Base-by-base conservation (phyloP, 257 asterid genomes). In the Salvia miltiorrhiza region DNA sequence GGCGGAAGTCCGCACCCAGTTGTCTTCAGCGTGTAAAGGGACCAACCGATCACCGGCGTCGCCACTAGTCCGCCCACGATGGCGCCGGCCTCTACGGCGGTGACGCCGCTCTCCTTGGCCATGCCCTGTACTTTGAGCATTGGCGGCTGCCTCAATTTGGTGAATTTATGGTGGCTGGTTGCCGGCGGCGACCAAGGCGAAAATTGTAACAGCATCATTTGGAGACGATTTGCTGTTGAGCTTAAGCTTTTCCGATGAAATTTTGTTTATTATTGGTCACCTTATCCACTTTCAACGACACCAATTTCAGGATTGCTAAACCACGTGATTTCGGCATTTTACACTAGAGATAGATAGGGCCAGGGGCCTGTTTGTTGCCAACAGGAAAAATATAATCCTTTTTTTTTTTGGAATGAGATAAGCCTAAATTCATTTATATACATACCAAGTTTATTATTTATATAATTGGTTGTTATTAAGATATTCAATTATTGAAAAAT, bases 1-100 rank as follows among this genome's bases (percentile, higher is more conserved):
- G 98, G 98, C 0, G 96, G 96, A 2, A 93, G 90, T 40, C 98
- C 97, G 77, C 98, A 93, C 10, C 96, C 93, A 13, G 96, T 93
- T 0, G 93, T 86, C 77, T 90, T 90, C 30, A 93, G 83, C 0
- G 97, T 90, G 90, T 83, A 90, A 3, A 93, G 95, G 7, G 96
- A 93, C 98, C 95, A 90, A 14, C 90, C 97, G 52, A 93, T 85
- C n/a, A 90, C 85, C 13, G 97, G 96, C 8, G 79, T 81, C 0
- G 97, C 75, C 20, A 91, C 72, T 20, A 87, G 67, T 73, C 97
- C 96, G 0, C 86, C 88, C 24, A 39, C 77, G 7, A 83, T 78
- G 57, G 88, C 89, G 4, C 74, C 82, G 69, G 70, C 69, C 76
- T 84, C 95, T 0, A 66, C 47, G 11, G 80, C 30, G 66, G 80